These are phyloP conservation scores for Neurospora africana DNA, from an alignment of 495 filamentous ascomycete species.

Conservation along the genomic window DNA sequence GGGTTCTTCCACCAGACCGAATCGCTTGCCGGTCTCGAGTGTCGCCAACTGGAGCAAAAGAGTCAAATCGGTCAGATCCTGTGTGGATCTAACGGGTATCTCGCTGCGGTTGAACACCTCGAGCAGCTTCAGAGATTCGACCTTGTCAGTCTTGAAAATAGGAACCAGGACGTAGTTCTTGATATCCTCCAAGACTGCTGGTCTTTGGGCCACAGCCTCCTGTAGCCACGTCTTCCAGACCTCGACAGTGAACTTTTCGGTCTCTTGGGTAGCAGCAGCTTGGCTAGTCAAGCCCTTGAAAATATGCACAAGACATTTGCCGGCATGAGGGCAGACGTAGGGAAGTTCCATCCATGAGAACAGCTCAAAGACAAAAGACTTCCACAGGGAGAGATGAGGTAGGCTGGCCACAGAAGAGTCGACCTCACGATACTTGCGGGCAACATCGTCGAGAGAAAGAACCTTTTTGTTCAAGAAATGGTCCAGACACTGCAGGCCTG, in stretches of 20 bases:
- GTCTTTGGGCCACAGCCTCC: conserved; percentile 34
- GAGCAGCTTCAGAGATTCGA: conserved; percentile 47
- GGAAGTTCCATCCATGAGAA: conserved; percentile 53
- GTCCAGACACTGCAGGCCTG: conserved; percentile 49
- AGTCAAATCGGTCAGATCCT: conserved; percentile 42
- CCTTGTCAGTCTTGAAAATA: conserved; percentile 51
- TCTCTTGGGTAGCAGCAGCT: conserved; percentile 7
- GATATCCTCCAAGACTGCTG: conserved; percentile 50
- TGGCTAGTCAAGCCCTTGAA: conserved; percentile 30
- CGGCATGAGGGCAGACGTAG: conserved; percentile 53
- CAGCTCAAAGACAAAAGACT: conserved; percentile 33
- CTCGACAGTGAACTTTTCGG: conserved; percentile 23
- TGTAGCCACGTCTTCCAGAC: conserved; percentile 42
- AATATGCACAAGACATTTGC: conserved; percentile 51
- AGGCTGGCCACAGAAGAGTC: conserved; percentile 14
- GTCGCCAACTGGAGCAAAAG: conserved; percentile 52
- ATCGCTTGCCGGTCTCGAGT: conserved; percentile 69
- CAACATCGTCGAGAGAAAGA: conserved; percentile 30
- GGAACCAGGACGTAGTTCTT: conserved; percentile 64
- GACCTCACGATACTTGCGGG: conserved; percentile 23
- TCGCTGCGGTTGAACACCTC: conserved; percentile 27
- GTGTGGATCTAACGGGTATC: conserved; percentile 29
- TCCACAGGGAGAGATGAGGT: conserved; percentile 25
- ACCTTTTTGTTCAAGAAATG: conserved; percentile 47
- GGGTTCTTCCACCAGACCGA: conserved; percentile 62